Evolutionary conservation across 441 rosid genomes (phyloP).

Genomic region (Capsella rubella): DNA sequence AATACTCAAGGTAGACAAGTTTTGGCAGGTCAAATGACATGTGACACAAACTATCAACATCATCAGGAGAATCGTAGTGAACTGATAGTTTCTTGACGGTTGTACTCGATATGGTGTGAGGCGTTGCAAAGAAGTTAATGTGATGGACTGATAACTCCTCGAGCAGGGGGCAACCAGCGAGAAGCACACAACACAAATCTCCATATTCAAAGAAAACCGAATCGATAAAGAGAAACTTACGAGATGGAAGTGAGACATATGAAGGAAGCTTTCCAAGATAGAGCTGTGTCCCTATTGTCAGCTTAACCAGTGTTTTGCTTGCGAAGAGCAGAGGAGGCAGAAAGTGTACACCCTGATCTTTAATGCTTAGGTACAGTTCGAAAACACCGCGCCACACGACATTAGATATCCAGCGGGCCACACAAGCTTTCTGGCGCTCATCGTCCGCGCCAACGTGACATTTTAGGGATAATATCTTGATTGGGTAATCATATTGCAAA

Average conservation of each 20-base stretch:
- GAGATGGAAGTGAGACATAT: conserved; percentile 18
- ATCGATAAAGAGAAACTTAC: conserved; percentile 13
- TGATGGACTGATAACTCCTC: conserved; percentile 20
- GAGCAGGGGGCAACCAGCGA: conserved; percentile 23
- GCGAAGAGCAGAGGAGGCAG: neutral
- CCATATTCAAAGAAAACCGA: neutral
- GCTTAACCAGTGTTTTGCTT: conserved; percentile 14
- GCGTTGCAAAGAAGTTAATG: neutral
- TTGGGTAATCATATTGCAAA: neutral
- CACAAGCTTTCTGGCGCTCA: neutral
- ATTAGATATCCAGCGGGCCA: conserved; percentile 2
- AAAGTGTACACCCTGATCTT: neutral
- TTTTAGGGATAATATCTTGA: conserved; percentile 9
- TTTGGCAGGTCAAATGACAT: conserved; percentile 17
- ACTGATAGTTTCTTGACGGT: conserved; percentile 3
- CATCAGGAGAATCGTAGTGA: neutral
- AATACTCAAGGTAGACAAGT: neutral
- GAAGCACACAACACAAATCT: conserved; percentile 15
- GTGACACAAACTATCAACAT: too few species aligned
- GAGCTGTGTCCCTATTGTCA: neutral
- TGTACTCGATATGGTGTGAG: neutral
- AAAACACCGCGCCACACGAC: neutral
- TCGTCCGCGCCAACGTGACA: neutral
- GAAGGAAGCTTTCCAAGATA: neutral
- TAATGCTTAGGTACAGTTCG: neutral